Percentiles rank a stretch among this genome's conserved stretches.
Conservation (phyloP, 2,329 filamentous ascomycete species). For the Catunica adiposa region DNA sequence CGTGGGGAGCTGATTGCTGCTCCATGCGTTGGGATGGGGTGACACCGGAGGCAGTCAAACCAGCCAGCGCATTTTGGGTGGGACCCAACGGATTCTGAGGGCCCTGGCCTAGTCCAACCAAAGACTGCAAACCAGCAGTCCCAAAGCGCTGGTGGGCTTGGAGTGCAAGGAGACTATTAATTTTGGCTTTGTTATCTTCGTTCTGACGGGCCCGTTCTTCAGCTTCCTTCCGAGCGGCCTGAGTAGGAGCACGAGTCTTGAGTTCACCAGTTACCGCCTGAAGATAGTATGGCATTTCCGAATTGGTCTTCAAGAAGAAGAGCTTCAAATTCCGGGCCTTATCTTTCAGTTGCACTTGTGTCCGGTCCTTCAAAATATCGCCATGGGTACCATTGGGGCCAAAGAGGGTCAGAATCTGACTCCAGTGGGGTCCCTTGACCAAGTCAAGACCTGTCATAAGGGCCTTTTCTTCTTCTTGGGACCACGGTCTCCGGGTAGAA, state of each 20-base stretch:
- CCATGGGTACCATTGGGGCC: slow-evolving; percentile 64
- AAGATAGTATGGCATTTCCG: slow-evolving; percentile 77
- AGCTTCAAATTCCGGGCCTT: slow-evolving; percentile 81
- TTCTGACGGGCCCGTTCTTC: slow-evolving; percentile 38
- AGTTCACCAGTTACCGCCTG: slow-evolving; percentile 80
- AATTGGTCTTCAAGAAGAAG: slow-evolving; percentile 81
- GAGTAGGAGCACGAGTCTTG: slow-evolving; percentile 65
- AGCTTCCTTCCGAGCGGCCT: slow-evolving; percentile 52
- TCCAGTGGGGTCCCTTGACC: slow-evolving; percentile 86
- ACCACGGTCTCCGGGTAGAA: slow-evolving; percentile 64
- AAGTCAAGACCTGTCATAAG: slow-evolving; percentile 76
- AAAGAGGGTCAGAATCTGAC: slow-evolving; percentile 73
- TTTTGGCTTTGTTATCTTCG: slow-evolving; percentile 42
- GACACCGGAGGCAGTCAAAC: slow-evolving; percentile 8
- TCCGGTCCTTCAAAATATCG: slow-evolving; percentile 71
- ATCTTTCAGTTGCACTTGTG: slow-evolving; percentile 83
- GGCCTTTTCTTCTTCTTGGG: slow-evolving; percentile 74
- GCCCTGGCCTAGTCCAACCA: slow-evolving; percentile 20
- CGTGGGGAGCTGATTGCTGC: slow-evolving; percentile 6
- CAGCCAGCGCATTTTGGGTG: slow-evolving; percentile 14
- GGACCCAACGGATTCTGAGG: slow-evolving; percentile 16
- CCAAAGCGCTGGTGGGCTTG: slow-evolving; percentile 13
- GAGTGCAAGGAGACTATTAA: slow-evolving; percentile 29
- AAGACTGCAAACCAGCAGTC: slow-evolving; percentile 15
- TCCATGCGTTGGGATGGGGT: slow-evolving; percentile 5